Conservation (phyloP, 805 yeast species). For the Komagataella mondaviorum region DNA sequence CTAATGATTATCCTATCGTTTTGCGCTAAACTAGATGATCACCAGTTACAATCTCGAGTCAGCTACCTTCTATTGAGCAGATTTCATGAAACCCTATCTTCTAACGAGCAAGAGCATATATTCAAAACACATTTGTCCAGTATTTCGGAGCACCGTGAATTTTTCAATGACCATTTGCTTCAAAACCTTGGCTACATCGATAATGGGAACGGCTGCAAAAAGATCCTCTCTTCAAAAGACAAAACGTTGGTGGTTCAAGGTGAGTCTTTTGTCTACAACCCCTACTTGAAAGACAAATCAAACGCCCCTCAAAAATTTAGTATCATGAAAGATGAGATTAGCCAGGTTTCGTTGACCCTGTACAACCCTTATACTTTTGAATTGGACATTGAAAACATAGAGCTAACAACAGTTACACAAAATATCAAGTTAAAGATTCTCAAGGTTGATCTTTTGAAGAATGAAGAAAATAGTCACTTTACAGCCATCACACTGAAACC, state of each 20-base stretch:
- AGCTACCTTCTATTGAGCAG: conserved; percentile 42
- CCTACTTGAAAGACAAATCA: conserved; percentile 16
- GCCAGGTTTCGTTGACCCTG: conserved; percentile 39
- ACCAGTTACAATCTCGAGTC: neutral
- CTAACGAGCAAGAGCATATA: conserved; percentile 40
- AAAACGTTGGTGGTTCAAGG: neutral
- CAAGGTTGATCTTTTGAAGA: conserved; percentile 1
- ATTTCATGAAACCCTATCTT: conserved; percentile 37
- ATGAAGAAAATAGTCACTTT: neutral
- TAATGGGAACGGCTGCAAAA: conserved; percentile 3
- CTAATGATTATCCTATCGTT: conserved; percentile 29
- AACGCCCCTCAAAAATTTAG: conserved; percentile 11
- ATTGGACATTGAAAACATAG: conserved; percentile 39
- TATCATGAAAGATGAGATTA: conserved; percentile 49
- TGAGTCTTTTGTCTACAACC: conserved; percentile 30
- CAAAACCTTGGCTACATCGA: conserved; percentile 8
- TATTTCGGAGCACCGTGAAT: conserved; percentile 18
- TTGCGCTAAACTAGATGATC: conserved; percentile 36
- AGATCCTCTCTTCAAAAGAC: neutral
- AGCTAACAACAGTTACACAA: conserved; percentile 17
- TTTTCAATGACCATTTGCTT: conserved; percentile 63
- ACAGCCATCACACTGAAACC: conserved; percentile 18
- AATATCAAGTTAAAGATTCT: conserved; percentile 14
- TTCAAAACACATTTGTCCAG: conserved; percentile 18
- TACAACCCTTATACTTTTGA: conserved; percentile 79